phyloP scores from a whole-genome alignment of 768 basidiomycete species.

The Saitozyma sp. region DNA sequence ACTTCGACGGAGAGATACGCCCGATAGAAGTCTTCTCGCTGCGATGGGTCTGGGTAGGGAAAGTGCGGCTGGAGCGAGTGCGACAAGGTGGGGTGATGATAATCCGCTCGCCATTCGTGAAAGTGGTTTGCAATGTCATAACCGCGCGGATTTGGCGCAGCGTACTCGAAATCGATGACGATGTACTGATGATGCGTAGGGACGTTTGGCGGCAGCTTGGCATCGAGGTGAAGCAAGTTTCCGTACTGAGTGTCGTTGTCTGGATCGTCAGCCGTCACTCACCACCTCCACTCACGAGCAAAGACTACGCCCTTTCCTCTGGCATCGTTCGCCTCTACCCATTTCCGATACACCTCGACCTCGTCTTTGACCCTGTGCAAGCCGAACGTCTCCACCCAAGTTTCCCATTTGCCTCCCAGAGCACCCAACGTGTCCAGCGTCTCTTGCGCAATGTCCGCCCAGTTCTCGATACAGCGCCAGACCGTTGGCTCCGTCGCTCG shows the following conservation, averaged over 20 bases:
- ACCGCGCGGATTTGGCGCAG: slow-evolving; percentile 83
- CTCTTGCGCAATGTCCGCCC: slow-evolving; percentile 67
- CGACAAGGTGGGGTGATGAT: slow-evolving; percentile 60
- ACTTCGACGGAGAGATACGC: slow-evolving; percentile 67
- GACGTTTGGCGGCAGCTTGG: slow-evolving; percentile 55
- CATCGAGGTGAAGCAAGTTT: slow-evolving; percentile 75
- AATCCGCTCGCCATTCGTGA: slow-evolving; percentile 94
- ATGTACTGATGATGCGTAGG: slow-evolving; percentile 85
- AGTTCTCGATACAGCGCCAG: slow-evolving; percentile 46
- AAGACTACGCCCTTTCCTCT: slow-evolving; percentile 63
- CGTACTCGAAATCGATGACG: slow-evolving; percentile 98
- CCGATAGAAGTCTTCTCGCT: slow-evolving; percentile 79
- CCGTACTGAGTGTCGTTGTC: slow-evolving; percentile 98
- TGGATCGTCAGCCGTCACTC: slow-evolving; percentile 52
- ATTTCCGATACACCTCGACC: slow-evolving; percentile 70
- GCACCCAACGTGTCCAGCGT: slow-evolving; percentile 63
- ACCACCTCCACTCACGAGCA: slow-evolving; percentile 45
- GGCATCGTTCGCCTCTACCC: slow-evolving; percentile 66
- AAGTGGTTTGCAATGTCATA: slow-evolving; percentile 98
- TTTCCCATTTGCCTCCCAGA: slow-evolving; percentile 40
- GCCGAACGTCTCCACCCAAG: slow-evolving; percentile 59
- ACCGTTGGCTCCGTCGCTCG: slow-evolving; percentile 39
- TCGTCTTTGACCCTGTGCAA: slow-evolving; percentile 64
- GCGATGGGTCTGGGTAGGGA: slow-evolving; percentile 68
- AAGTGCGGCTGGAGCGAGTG: slow-evolving; percentile 55